Percentiles rank a stretch among this genome's conserved stretches.
These are phyloP conservation scores for Dactylorhiza incarnata DNA, from an alignment of 106 monocot genomes.

Conservation along the genomic window DNA sequence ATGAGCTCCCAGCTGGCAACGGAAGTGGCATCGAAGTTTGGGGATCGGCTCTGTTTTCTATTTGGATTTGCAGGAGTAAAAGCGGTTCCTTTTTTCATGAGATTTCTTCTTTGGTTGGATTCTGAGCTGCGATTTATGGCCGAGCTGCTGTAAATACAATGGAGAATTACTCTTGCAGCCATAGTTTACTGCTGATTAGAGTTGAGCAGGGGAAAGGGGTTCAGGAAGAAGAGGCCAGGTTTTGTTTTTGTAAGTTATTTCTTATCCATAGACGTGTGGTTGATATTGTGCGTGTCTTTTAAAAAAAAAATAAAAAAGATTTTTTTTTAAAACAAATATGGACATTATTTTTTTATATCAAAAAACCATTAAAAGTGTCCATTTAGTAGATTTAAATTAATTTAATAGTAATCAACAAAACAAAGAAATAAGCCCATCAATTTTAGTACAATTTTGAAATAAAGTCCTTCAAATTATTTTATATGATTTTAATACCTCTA, in stretches of 20 bases:
- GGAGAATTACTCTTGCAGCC: not conserved
- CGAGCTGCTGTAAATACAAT: not conserved
- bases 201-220: not conserved
- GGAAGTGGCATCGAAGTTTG: slow-evolving; percentile 12
- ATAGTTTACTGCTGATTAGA: not conserved
- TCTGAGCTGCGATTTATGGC: not conserved
- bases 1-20: slow-evolving; percentile 19
- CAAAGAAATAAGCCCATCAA: too few relatives aligned
- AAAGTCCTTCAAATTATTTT: too few relatives aligned
- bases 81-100: not conserved
- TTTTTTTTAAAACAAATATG: too few relatives aligned
- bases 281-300: too few relatives aligned
- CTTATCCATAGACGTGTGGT: not conserved
- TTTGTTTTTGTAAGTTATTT: not conserved
- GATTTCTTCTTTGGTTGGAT: not conserved
- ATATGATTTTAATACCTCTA: too few relatives aligned
- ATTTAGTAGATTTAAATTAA: too few relatives aligned
- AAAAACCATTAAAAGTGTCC: too few relatives aligned
- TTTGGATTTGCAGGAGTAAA: not conserved
- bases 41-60: not conserved
- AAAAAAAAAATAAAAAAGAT: too few relatives aligned
- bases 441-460: too few relatives aligned
- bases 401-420: too few relatives aligned
- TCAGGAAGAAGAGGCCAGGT: too few relatives aligned
- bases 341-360: too few relatives aligned